A percentile compares a stretch with the other conserved stretches of the same genome.
Conservation (phyloP, 805 yeast species). For the Lipomyces starkeyi region DNA sequence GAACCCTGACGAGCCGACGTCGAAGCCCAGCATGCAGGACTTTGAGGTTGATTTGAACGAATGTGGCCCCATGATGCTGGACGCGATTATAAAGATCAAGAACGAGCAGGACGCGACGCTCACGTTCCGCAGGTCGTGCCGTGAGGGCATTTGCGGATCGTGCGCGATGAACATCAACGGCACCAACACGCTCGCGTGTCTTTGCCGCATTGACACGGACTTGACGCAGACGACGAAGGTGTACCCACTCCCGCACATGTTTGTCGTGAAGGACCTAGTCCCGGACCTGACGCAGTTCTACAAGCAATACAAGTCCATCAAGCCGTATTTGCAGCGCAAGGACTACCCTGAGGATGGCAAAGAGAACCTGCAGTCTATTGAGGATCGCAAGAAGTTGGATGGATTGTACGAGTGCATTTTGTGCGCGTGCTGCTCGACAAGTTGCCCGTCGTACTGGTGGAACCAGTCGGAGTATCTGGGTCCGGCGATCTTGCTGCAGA, state of each 20-base stretch:
- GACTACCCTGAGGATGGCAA: slow-evolving; percentile 84
- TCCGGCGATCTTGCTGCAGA: slow-evolving; percentile 99
- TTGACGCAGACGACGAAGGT: slow-evolving; percentile 76
- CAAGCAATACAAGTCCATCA: slow-evolving; percentile 97
- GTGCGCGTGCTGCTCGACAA: slow-evolving; percentile 98
- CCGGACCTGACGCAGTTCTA: slow-evolving; percentile 98
- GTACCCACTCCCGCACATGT: slow-evolving; percentile 98
- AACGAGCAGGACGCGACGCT: slow-evolving; percentile 95
- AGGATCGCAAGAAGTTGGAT: slow-evolving; percentile 93
- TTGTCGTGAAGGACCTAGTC: slow-evolving; percentile 93
- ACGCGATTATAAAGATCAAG: slow-evolving; percentile 91
- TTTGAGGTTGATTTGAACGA: slow-evolving; percentile 85
- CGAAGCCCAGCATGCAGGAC: slow-evolving; percentile 83
- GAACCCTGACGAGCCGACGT: slow-evolving; percentile 96
- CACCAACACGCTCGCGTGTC: slow-evolving; percentile 93
- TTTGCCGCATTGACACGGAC: slow-evolving; percentile 90
- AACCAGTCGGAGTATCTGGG: slow-evolving; percentile 98
- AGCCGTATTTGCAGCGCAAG: slow-evolving; percentile 91
- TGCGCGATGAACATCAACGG: slow-evolving; percentile 99
- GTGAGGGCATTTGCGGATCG: slow-evolving; percentile 99
- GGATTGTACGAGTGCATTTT: slow-evolving; percentile 97
- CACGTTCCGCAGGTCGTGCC: slow-evolving; percentile 97
- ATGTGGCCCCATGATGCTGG: slow-evolving; percentile 98
- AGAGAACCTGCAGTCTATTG: slow-evolving; percentile 89
- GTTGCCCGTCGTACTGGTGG: slow-evolving; percentile 99